Evolutionary conservation across 768 basidiomycete genomes (phyloP), one percentile per base, ranked within the genome.

Genomic region (Macrocybe gigantea): DNA sequence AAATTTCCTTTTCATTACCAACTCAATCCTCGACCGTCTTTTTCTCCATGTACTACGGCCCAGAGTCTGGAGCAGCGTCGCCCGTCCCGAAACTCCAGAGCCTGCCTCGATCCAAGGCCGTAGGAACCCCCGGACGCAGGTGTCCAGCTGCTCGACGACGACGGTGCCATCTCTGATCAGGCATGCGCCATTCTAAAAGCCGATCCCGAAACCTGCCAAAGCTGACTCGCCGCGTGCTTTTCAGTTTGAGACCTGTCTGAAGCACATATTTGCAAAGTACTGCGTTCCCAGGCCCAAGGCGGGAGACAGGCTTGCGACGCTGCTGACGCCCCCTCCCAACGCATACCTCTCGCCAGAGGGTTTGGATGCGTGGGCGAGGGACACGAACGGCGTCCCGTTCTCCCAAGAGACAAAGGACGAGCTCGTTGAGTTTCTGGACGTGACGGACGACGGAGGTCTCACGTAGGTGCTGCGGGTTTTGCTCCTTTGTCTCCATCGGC

Each of bases 311-410:
- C 32, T 30, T 8, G 35, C 32, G 11, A 33, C 14, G 11, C 56
- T 83, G 34, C 68, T 77, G 12, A 62, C 60, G 6, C 80, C 83
- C 7, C 70, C 72, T n/a, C 65, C 72, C 4, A 69, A 74, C 53
- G 81, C 88, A 38, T 83, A 69, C 61, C 68, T 89, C 12, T 69
- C 77, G 6, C 63, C 72, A 1, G 68, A 79, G 48, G 87, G 79
- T 6, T 64, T 91, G 44, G 88, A 90, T 61, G 70, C 71, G 38
- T 92, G 85, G 83, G 87, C 88, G 9, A 66, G 65, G 22, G 89
- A 88, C 48, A 92, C 89, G 7, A 92, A 92, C 51, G 89, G 88
- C n/a, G 72, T 74, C 35, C 80, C 84, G n/a, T 87, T 91, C 51
- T 75, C 82, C 5, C 70, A 80, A 44, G 88, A 84, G 56, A 83